Percentiles rank a stretch among this genome's conserved stretches.
These are phyloP conservation scores for Yamagishiella unicocca DNA, from an alignment of 139 green algal genomes.

Conservation along the genomic window DNA sequence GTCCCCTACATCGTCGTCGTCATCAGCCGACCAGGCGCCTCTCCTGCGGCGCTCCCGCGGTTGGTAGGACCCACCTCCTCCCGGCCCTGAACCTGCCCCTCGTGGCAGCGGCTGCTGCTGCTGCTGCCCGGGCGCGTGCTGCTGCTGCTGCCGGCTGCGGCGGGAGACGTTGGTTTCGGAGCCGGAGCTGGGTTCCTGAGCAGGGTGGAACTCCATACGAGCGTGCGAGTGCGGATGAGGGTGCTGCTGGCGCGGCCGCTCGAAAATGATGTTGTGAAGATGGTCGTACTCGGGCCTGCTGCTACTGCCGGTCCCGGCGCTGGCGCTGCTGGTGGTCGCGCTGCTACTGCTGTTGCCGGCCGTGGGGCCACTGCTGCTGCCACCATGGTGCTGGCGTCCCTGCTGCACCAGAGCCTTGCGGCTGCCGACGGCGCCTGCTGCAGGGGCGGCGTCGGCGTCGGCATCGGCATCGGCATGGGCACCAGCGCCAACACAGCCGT, in stretches of 20 bases:
- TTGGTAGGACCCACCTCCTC: no score
- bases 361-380: not conserved
- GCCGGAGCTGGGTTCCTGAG: no score
- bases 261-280: not conserved
- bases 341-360: not conserved
- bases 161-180: no score
- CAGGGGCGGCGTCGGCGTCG: no score
- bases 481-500: not conserved
- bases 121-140: no score
- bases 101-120: no score
- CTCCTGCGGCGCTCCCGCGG: no score
- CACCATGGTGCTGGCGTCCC: not conserved
- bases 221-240: not conserved
- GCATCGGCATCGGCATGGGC: no score
- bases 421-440: not conserved
- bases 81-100: no score
- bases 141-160: no score
- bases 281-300: not conserved
- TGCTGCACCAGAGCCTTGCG: not conserved
- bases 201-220: no score
- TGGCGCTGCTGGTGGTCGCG: not conserved
- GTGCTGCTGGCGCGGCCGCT: not conserved
- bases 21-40: not conserved
- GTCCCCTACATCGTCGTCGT: not conserved
- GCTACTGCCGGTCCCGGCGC: not conserved